These are phyloP conservation scores for Boletus smithii DNA, from an alignment of 1,284 basidiomycete genomes.

Conservation along the genomic window DNA sequence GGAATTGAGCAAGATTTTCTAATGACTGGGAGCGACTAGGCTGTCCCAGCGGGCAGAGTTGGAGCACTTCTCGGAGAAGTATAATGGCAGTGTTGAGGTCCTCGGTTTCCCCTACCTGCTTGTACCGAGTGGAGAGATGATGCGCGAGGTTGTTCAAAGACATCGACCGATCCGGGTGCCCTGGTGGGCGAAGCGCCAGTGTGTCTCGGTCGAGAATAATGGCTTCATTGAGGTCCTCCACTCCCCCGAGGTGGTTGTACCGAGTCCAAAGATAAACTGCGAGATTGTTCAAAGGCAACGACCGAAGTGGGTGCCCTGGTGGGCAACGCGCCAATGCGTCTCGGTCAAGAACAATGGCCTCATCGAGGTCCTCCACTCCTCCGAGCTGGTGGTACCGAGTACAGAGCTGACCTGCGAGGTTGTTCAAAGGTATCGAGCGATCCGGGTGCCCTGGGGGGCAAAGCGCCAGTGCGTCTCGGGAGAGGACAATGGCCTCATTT, in stretches of 20 bases:
- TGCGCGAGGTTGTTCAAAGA: neutral
- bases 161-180: neutral
- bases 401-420: neutral
- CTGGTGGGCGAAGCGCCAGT: too few relatives aligned
- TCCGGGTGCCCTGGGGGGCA: neutral
- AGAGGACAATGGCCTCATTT: neutral
- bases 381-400: neutral
- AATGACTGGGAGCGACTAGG: too few relatives aligned
- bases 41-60: too few relatives aligned
- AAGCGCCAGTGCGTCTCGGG: neutral
- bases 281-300: too few relatives aligned
- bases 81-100: too few relatives aligned
- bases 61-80: too few relatives aligned
- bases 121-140: neutral
- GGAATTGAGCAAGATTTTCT: neutral
- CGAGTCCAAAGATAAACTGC: too few relatives aligned
- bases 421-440: neutral
- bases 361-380: neutral
- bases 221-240: too few relatives aligned
- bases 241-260: neutral
- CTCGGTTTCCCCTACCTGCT: neutral
- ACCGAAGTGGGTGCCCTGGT: neutral
- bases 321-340: neutral
- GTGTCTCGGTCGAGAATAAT: too few relatives aligned
- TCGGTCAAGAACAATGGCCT: neutral